Conservation (phyloP, 129 eudicot genomes). For the Tanacetum coccineum region DNA sequence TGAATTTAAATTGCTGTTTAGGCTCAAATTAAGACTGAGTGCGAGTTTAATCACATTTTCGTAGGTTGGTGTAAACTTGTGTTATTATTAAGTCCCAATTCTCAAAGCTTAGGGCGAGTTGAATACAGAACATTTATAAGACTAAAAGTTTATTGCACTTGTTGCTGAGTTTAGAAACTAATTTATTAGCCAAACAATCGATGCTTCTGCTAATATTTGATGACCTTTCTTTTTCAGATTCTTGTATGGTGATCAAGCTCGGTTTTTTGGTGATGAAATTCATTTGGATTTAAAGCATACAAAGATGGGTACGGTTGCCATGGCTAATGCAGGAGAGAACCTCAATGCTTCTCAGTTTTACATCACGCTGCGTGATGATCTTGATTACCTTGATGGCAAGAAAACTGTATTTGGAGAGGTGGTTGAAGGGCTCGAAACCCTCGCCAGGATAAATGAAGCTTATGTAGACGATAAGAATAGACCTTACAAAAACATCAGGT, state of each 20-base stretch:
- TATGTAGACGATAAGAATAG: conserved; percentile 78
- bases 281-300: conserved; percentile 85
- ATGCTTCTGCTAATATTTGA: conserved; percentile 3
- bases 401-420: conserved; percentile 97
- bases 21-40: not conserved
- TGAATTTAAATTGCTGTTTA: not conserved
- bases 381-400: conserved; percentile 94
- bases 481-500: conserved; percentile 93
- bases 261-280: conserved; percentile 88
- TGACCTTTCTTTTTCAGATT: conserved; percentile 39
- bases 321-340: conserved; percentile 96
- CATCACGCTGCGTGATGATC: conserved; percentile 87
- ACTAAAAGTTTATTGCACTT: not conserved
- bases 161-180: not conserved
- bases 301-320: conserved; percentile 88
- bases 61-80: not conserved
- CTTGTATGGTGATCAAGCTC: conserved; percentile 93
- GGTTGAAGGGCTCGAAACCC: conserved; percentile 89
- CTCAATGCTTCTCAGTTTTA: conserved; percentile 98
- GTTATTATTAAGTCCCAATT: not conserved
- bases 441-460: conserved; percentile 81
- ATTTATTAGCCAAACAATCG: not conserved
- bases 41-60: not conserved
- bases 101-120: not conserved
- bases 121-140: not conserved